Evolutionary conservation across 306 rosid genomes (phyloP).

Genomic region (Dryas octopetala): DNA sequence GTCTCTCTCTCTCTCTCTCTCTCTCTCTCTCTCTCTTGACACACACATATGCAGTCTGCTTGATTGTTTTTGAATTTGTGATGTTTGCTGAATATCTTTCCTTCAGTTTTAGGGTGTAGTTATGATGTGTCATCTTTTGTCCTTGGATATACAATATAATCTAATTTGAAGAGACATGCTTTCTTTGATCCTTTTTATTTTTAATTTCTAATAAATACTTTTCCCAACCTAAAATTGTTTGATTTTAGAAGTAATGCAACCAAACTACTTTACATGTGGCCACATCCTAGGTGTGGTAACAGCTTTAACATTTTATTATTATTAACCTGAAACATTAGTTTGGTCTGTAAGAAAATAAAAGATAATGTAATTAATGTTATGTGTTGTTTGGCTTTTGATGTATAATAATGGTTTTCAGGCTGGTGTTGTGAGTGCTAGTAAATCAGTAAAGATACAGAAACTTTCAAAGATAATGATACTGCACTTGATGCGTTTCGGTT

Average conservation of each 20-base stretch:
- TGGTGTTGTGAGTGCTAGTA: constrained; percentile 77
- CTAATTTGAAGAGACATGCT: not conserved
- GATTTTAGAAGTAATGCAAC: not conserved
- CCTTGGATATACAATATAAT: not conserved
- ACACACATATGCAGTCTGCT: not conserved
- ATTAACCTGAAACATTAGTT: not conserved
- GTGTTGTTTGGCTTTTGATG: not conserved
- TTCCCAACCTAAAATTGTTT: not conserved
- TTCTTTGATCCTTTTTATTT: not conserved
- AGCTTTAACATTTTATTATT: not conserved
- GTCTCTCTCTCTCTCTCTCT: constrained; percentile 27
- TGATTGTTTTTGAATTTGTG: not conserved
- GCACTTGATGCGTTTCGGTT: constrained; percentile 90
- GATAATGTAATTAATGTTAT: not conserved
- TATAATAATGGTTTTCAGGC: constrained; percentile 47
- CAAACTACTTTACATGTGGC: not conserved
- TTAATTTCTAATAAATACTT: not conserved
- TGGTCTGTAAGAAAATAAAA: not conserved
- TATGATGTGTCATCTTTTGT: not conserved
- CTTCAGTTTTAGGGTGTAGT: not conserved
- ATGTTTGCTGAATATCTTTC: not conserved
- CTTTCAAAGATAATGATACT: constrained; percentile 88
- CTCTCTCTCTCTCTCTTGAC: not conserved
- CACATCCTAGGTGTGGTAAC: not conserved
- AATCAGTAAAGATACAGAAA: constrained; percentile 63